Evolutionary conservation across 2,329 filamentous ascomycete genomes (phyloP), one percentile per base, ranked within the genome.

Genomic region (Penicillium rolfsii): DNA sequence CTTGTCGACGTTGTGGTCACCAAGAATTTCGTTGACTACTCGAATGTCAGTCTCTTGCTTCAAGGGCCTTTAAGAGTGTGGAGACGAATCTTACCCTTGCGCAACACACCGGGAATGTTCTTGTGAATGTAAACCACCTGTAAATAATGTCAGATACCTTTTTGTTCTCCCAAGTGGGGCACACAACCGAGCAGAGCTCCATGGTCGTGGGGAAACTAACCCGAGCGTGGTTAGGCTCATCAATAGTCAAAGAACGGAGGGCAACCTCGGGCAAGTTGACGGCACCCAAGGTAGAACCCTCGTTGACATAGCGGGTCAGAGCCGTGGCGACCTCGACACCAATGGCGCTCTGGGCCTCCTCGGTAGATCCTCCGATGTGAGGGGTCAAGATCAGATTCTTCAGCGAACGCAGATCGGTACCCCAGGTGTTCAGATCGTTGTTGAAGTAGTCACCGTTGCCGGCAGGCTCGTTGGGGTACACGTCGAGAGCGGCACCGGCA

Each of bases 221-320:
- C 74, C 95, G 89, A 58, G 93, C 93, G 76, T 95, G 90, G 75
- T 97, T 88, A 26, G 90, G 87, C 80, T 98, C 93, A 61, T 97
- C 93, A 66, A 92, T 85, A 2, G 93, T 97, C 70, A 97, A 81
- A n/a, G 89, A 93, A 68, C 95, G 90, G 71, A 99, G 84, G 69
- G 88, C 89, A 69, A 97, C 91, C 79, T 98, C 95, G n/a, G 95
- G 95, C 82, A 99, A 84, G 80, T 99, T 99, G 75, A 98, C 95
- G 63, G 93, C 92, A 67, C 93, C 93, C 28, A 96, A 79, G 3
- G 95, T 99, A 59, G 89, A 87, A 62, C 95, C 95, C 77, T 95
- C 92, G 80, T 98, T 99, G 75, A 98, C 95, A 77, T 98, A 99
- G 72, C 91, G 88, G 59, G 96, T 90, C 55, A 99, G 83, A 43